Evolutionary conservation across 2,329 filamentous ascomycete genomes (phyloP), one percentile per base, ranked within the genome.

Genomic region (Xylariaceae sp.): DNA sequence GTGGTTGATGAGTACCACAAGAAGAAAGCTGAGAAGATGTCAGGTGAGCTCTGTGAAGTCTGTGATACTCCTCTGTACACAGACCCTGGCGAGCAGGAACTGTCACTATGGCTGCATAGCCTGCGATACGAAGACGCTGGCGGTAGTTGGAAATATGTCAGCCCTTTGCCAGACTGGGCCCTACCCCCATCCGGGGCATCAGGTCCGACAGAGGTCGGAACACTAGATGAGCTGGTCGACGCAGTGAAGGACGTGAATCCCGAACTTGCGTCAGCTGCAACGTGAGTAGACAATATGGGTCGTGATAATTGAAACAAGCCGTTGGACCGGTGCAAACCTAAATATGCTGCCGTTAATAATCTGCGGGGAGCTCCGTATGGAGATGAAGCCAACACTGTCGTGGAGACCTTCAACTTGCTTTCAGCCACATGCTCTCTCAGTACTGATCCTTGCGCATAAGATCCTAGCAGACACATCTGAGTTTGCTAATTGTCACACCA

Each of bases 51-150:
- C 14, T 98, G 93, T 64, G 76, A 84, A 5, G 67, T 90, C 25
- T 98, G 93, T 65, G 78, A 85, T 47, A 95, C 93, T 17, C 86
- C 88, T 19, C 73, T 98, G 35, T 98, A 97, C 67, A 94, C 88
- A 14, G 93, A 98, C 62, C 93, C 93, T 0, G 91, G 91, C 1
- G 69, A 76, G 34, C 91, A 97, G 59, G 93, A 98, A 71, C 75
- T 98, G 37, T 88, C 88, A 1, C 85, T 98, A 33, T 98, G 92
- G 77, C 75, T 98, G 50, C 93, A 98, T 70, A 94, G 92, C 46
- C 80, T 90, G 49, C 82, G 88, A 37, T 98, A 98, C 64, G 85
- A 92, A 55, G 91, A 92, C 64, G 79, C 83, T 21, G 82, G 83
- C 21, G 92, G 91, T 4, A 75, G 75, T 42, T 98, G 93, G 93